Evolutionary conservation across 768 basidiomycete genomes (phyloP).

Genomic region (Mrakia frigida): DNA sequence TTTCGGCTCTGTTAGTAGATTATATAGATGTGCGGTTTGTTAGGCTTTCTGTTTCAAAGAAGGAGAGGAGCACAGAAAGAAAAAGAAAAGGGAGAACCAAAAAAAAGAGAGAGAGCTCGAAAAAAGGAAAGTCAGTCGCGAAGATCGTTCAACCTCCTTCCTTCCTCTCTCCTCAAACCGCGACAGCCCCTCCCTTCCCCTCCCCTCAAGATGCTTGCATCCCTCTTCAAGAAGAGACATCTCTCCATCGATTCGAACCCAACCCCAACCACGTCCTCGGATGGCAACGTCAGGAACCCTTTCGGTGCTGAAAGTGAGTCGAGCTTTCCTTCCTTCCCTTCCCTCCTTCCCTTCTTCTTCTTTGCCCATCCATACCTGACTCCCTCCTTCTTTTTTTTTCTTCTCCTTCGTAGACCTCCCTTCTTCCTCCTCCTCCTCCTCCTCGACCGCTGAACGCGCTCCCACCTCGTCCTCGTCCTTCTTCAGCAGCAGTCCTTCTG

Average conservation of each 20-base stretch:
- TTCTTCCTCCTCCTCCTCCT: too few species aligned
- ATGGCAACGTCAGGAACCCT: neutral
- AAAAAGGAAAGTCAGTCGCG: too few species aligned
- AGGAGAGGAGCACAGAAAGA: too few species aligned
- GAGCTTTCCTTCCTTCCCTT: neutral
- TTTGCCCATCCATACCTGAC: neutral
- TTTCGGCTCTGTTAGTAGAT: too few species aligned
- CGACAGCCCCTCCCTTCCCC: too few species aligned
- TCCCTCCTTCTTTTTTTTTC: neutral
- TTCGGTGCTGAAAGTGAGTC: neutral
- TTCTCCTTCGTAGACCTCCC: too few species aligned
- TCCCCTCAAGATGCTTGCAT: conserved; percentile 9
- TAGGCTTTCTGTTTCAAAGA: too few species aligned
- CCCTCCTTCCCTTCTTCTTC: neutral
- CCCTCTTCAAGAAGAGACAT: conserved; percentile 23
- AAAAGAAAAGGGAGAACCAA: too few species aligned
- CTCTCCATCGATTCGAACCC: neutral
- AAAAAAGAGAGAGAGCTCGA: too few species aligned
- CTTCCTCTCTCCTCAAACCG: neutral
- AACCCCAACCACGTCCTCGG: neutral
- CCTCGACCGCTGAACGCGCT: neutral
- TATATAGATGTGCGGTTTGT: too few species aligned
- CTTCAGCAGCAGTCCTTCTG: neutral
- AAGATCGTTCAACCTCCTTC: neutral
- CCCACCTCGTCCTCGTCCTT: neutral